phyloP scores from a whole-genome alignment of 2,329 filamentous ascomycete genomes.

The Annulohypoxylon truncatum region DNA sequence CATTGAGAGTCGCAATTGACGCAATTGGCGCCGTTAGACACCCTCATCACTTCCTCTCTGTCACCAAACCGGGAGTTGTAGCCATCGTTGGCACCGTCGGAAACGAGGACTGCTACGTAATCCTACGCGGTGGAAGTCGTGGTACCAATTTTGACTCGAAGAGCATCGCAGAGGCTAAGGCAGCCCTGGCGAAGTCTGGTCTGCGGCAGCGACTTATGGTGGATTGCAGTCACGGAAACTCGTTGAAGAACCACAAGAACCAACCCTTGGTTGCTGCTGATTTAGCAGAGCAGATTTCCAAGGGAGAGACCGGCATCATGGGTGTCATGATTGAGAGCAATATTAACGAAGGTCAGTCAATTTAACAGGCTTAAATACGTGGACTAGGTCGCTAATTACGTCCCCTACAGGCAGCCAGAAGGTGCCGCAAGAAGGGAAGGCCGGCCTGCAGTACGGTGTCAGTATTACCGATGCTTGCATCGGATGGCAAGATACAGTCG shows the following conservation, averaged over 20 bases:
- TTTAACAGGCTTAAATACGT: slow-evolving; percentile 11
- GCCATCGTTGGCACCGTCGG: slow-evolving; percentile 94
- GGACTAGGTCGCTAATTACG: slow-evolving; percentile 44
- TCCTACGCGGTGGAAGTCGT: slow-evolving; percentile 89
- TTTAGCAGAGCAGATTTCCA: slow-evolving; percentile 85
- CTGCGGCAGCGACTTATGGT: slow-evolving; percentile 88
- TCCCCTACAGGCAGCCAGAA: slow-evolving; percentile 78
- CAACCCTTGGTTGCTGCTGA: slow-evolving; percentile 91
- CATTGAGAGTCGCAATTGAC: slow-evolving; percentile 89
- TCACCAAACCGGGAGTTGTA: slow-evolving; percentile 95
- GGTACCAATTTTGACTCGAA: slow-evolving; percentile 93
- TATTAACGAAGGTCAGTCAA: slow-evolving; percentile 84
- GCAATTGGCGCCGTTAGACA: slow-evolving; percentile 93
- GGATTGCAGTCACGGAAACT: slow-evolving; percentile 98
- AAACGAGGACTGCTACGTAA: slow-evolving; percentile 97
- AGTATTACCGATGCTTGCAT: slow-evolving; percentile 99
- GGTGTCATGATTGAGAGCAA: slow-evolving; percentile 99
- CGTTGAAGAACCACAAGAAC: slow-evolving; percentile 95
- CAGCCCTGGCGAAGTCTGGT: slow-evolving; percentile 78
- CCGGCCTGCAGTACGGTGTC: slow-evolving; percentile 89
- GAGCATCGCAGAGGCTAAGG: slow-evolving; percentile 86
- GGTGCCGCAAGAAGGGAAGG: slow-evolving; percentile 86
- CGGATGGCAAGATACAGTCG: slow-evolving; percentile 88
- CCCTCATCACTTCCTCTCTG: slow-evolving; percentile 95
- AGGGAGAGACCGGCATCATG: slow-evolving; percentile 88